Evolutionary conservation across 495 filamentous ascomycete genomes (phyloP), one percentile per base, ranked within the genome.

Genomic region (Aspergillus conjunctus): DNA sequence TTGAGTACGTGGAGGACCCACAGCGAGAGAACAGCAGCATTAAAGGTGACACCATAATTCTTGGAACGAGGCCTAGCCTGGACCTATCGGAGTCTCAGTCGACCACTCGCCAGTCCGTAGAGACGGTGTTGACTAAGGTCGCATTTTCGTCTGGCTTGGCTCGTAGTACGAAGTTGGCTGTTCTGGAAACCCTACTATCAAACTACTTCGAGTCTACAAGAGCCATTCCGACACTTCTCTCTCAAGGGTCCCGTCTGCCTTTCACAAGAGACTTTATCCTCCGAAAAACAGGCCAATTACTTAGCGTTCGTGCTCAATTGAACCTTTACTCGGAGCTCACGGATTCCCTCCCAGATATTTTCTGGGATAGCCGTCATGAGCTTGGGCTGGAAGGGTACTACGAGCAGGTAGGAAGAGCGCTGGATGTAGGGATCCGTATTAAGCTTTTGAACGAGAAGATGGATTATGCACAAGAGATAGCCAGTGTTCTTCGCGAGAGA

Each of bases 301-400:
- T 98, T 10, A 88, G 85, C 69, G 85, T 98, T 34, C 87, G 94
- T 32, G 92, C 92, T 7, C 93, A 97, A 69, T 78, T 98, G 49
- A 98, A 98, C 69, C 89, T 98, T 52, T 97, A 97, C 75, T 95
- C 92, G 7, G 94, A 98, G 70, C 83, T 98, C 52, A 98, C 94
- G 0, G 94, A 98, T 74, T 91, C 91, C 15, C 81, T 98, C 7
- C 94, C 94, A 0, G 94, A 98, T 73, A 82, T 98, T 30, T 97
- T 98, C 74, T 98, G 94, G 94, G 94, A 98, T 68, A 91, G 85
- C 64, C 81, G 87, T 49, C 89, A 93, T 70, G 92, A 97, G 65
- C 82, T 98, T 17, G 89, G 85, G 11, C 78, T 97, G 6, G 92
- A 97, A 72, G 90, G 87, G 17, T 97, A 97, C 69, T 98, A 97